A percentile compares a stretch with the other conserved stretches of the same genome.
Evolutionary conservation across 371 early-diverging fungal genomes (phyloP).

Genomic region (Circinella umbellata): DNA sequence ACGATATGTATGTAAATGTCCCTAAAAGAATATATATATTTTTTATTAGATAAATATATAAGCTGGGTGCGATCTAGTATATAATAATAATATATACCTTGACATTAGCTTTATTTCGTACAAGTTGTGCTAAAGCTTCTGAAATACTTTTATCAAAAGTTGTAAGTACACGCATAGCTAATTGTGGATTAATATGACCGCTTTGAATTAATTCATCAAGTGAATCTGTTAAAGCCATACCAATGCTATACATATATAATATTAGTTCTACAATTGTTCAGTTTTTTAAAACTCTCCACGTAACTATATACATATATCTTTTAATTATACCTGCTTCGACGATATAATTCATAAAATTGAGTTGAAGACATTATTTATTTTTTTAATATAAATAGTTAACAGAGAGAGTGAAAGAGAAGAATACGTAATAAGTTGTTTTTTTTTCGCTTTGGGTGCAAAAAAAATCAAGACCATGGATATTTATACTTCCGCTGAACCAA

Average conservation of each 20-base stretch:
- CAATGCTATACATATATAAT: too few relatives aligned
- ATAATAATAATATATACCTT: slow-evolving; percentile 29
- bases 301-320: too few relatives aligned
- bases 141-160: slow-evolving; percentile 70
- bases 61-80: too few relatives aligned
- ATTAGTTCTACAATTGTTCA: too few relatives aligned
- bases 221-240: slow-evolving; percentile 92
- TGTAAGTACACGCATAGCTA: slow-evolving; percentile 90
- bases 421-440: background rate
- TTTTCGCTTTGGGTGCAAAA: too few relatives aligned
- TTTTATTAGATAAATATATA: too few relatives aligned
- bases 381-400: too few relatives aligned
- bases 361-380: slow-evolving; percentile 34
- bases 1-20: slow-evolving; percentile 87
- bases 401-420: slow-evolving; percentile 10
- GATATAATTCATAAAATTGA: slow-evolving; percentile 52
- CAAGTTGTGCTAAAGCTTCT: slow-evolving; percentile 48
- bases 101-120: slow-evolving; percentile 50
- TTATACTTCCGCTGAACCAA: background rate
- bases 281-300: too few relatives aligned
- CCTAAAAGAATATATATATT: slow-evolving; percentile 43
- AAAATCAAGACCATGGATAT: background rate
- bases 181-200: slow-evolving; percentile 91
- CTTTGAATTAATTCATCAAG: slow-evolving; percentile 93
- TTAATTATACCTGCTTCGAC: slow-evolving; percentile 60